Evolutionary conservation across 2,329 filamentous ascomycete genomes (phyloP), one percentile per base, ranked within the genome.

Genomic region (Epichloe scottii): DNA sequence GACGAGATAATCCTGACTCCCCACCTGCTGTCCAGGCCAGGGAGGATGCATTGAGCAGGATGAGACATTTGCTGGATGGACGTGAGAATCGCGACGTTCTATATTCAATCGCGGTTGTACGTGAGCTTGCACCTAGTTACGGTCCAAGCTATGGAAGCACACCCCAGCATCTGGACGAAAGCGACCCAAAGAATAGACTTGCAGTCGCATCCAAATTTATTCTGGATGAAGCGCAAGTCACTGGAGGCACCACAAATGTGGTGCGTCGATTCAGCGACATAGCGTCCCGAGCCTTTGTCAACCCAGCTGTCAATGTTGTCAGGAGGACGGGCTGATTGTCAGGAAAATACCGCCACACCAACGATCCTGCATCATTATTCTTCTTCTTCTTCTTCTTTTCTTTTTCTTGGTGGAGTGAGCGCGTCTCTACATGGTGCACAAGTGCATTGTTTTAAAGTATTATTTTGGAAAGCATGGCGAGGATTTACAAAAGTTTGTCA

Each of bases 61-160:
- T 89, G 65, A 82, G 88, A 34, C 76, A 76, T 51, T 74, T 91
- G 21, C 75, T 95, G 12, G 85, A 89, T 58, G 85, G 85, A 46
- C 79, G 84, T 23, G 90, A 96, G 68, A 93, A 91, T 60, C 82
- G 90, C 49, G 89, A 96, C 63, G 84, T 95, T 17, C 79, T 96
- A 51, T 95, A 95, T 68, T 93, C 87, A 0, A 84, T 95, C 57
- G 87, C 87, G 8, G 80, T 95, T 51, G 82, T 86, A 15, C 82
- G 89, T 26, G 81, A 90, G 55, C 74, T 89, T 47, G 82, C 85
- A 44, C 81, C 82, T 34, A 78, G 81, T 44, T 81, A 77, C 60
- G 77, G 77, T 14, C 71, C 80, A 11, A 77, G 76, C 56, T 78
- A 78, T 34, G 77, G 77, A 55, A 76, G 70, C 53, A 72, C 75